phyloP scores from a whole-genome alignment of 2,329 filamentous ascomycete species.

The Apiospora koreana region DNA sequence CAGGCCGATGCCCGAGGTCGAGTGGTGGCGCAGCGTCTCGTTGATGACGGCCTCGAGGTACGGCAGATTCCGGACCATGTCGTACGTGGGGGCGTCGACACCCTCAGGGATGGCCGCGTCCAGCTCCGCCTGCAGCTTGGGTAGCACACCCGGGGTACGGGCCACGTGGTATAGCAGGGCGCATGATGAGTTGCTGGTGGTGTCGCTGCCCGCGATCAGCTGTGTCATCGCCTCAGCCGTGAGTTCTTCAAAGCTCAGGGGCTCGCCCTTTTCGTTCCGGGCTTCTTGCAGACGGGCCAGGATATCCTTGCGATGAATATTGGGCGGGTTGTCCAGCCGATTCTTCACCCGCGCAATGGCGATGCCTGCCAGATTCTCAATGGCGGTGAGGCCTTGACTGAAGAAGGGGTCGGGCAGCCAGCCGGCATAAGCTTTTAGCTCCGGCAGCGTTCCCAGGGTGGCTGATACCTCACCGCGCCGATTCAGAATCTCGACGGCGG shows the following conservation, averaged over 20 bases:
- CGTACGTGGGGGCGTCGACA: conserved; percentile 67
- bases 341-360: conserved; percentile 79
- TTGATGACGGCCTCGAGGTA: conserved; percentile 78
- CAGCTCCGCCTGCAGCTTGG: conserved; percentile 74
- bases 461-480: conserved; percentile 83
- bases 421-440: conserved; percentile 76
- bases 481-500: conserved; percentile 87
- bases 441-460: conserved; percentile 73
- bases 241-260: conserved; percentile 75
- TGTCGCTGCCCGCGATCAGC: conserved; percentile 78
- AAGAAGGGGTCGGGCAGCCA: conserved; percentile 85
- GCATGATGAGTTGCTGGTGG: conserved; percentile 78
- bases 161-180: conserved; percentile 78
- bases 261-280: conserved; percentile 75
- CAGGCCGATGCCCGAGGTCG: conserved; percentile 82
- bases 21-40: conserved; percentile 85
- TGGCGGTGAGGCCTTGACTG: conserved; percentile 69
- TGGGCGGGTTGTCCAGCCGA: conserved; percentile 68
- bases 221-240: conserved; percentile 89
- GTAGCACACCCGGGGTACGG: conserved; percentile 68
- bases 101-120: conserved; percentile 66
- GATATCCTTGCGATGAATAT: conserved; percentile 72
- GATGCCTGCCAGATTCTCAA: conserved; percentile 82
- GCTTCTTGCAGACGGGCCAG: conserved; percentile 84
- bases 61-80: conserved; percentile 71